Percentiles rank a stretch among this genome's conserved stretches.
Conservation (phyloP, 345 rosid genomes). For the Aegle marmelos region DNA sequence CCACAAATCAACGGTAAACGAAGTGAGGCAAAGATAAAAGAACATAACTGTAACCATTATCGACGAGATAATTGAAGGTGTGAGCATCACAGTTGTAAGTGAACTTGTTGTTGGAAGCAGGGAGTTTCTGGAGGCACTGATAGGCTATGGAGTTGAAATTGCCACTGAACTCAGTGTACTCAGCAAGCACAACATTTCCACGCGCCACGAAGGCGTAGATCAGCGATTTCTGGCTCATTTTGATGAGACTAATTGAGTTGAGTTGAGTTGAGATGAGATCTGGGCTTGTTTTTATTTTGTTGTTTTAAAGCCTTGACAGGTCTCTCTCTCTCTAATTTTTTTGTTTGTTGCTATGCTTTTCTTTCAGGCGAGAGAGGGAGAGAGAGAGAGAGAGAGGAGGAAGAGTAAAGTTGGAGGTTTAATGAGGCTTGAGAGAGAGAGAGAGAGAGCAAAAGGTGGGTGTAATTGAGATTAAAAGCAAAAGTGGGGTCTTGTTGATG, state of each 20-base stretch:
- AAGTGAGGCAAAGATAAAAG: neutral
- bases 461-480: neutral
- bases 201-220: conserved; percentile 37
- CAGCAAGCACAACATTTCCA: conserved; percentile 28
- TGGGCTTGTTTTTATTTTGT: neutral
- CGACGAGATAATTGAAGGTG: conserved; percentile 40
- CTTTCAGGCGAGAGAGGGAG: neutral
- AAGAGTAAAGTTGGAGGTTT: conserved; percentile 1
- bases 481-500: neutral
- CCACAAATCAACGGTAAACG: neutral
- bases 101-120: conserved; percentile 36
- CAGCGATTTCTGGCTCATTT: conserved; percentile 31
- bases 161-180: conserved; percentile 37
- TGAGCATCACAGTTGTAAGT: conserved; percentile 42
- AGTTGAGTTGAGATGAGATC: conserved; percentile 6
- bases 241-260: neutral
- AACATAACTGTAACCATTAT: conserved; percentile 34
- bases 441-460: neutral
- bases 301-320: no score
- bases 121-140: conserved; percentile 44
- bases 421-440: neutral
- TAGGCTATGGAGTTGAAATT: conserved; percentile 39
- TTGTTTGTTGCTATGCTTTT: neutral
- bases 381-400: neutral
- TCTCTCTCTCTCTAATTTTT: neutral